Percentiles rank a stretch among this genome's conserved stretches.
Conservation (phyloP, 345 rosid genomes). For the Euphorbia peplus region DNA sequence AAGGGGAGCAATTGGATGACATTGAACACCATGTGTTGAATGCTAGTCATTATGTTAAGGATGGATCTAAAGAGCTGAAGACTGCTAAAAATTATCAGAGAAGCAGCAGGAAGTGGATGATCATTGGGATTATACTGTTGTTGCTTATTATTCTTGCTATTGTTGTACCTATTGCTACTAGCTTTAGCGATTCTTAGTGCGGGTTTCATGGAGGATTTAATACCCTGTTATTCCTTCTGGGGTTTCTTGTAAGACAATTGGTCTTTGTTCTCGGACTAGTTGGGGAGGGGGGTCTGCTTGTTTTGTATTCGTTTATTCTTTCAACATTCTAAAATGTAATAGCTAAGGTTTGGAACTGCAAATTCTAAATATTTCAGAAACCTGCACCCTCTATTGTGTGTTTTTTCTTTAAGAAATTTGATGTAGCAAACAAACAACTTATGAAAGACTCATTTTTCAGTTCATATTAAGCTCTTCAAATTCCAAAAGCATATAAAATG, state of each 20-base stretch:
- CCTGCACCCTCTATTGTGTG: too few relatives aligned
- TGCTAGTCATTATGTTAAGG: slow-evolving; percentile 76
- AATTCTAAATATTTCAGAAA: background rate
- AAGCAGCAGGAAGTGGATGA: slow-evolving; percentile 79
- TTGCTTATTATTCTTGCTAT: slow-evolving; percentile 62
- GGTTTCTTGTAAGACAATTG: background rate
- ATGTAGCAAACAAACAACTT: too few relatives aligned
- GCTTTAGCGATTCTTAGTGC: slow-evolving; percentile 68
- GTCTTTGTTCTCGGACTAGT: slow-evolving; percentile 30
- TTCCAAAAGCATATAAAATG: too few relatives aligned
- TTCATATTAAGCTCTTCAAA: too few relatives aligned
- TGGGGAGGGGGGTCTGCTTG: background rate
- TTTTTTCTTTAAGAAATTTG: too few relatives aligned
- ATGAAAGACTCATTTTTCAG: too few relatives aligned
- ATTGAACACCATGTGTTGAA: slow-evolving; percentile 87
- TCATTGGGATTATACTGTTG: slow-evolving; percentile 61
- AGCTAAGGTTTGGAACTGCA: background rate
- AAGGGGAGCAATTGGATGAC: slow-evolving; percentile 93
- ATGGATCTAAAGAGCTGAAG: slow-evolving; percentile 69
- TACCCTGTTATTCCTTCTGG: slow-evolving; percentile 40
- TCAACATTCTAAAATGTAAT: background rate
- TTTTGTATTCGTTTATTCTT: slow-evolving; percentile 6
- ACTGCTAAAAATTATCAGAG: slow-evolving; percentile 67
- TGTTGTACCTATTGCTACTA: slow-evolving; percentile 65
- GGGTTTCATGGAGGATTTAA: slow-evolving; percentile 32